Evolutionary conservation across 1,284 basidiomycete genomes (phyloP).

Genomic region (Athelia sp.): DNA sequence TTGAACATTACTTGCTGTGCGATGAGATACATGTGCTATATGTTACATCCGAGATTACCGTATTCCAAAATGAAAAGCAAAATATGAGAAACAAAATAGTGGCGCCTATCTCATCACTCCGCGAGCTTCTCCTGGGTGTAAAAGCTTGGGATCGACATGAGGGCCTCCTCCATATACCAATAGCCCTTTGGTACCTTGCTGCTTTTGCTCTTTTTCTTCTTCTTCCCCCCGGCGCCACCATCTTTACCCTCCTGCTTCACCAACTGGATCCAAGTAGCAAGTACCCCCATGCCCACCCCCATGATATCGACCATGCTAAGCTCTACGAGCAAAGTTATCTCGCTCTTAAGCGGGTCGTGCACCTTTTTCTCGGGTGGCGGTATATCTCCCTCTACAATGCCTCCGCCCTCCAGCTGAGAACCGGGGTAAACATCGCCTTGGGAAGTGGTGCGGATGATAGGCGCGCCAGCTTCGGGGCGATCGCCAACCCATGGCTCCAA

Average conservation of each 20-base stretch:
- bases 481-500: constrained; percentile 49
- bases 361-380: constrained; percentile 11
- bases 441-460: constrained; percentile 37
- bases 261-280: constrained; percentile 60
- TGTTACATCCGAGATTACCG: too few relatives aligned
- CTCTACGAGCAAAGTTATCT: constrained; percentile 51
- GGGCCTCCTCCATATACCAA: constrained; percentile 41
- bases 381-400: constrained; percentile 14
- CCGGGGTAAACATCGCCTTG: constrained; percentile 24
- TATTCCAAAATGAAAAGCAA: not conserved
- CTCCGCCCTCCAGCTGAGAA: constrained; percentile 20
- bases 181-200: constrained; percentile 22
- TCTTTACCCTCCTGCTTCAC: constrained; percentile 29
- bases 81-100: not conserved
- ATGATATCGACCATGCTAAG: constrained; percentile 38
- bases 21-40: too few relatives aligned
- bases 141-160: constrained; percentile 5
- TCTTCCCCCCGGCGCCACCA: constrained; percentile 4
- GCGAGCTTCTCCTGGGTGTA: not conserved
- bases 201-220: constrained; percentile 20
- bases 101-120: not conserved
- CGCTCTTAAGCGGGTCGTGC: constrained; percentile 47
- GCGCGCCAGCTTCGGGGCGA: constrained; percentile 29
- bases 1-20: too few relatives aligned
- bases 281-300: constrained; percentile 46